phyloP scores from a whole-genome alignment of 305 asterid species.

The Solanum hybrid region DNA sequence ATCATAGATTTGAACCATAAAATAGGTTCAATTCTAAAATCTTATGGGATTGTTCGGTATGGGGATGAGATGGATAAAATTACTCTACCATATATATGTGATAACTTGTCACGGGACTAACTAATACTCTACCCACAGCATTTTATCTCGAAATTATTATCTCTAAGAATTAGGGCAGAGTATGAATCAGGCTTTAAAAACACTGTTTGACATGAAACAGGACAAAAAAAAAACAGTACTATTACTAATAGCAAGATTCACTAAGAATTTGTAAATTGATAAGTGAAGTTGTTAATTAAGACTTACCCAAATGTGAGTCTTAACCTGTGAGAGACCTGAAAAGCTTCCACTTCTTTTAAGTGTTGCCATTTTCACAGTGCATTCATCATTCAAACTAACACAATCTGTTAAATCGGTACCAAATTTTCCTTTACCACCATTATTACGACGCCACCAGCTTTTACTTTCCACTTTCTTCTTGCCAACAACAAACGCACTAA shows the following conservation, averaged over 20 bases:
- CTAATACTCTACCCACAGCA: neutral
- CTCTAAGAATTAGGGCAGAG: neutral
- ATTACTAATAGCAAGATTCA: neutral
- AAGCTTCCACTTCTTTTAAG: slow-evolving; percentile 46
- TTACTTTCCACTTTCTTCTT: slow-evolving; percentile 17
- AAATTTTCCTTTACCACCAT: slow-evolving; percentile 21
- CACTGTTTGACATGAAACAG: neutral
- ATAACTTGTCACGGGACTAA: neutral
- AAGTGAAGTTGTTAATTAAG: neutral
- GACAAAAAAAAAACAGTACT: neutral
- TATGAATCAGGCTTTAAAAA: neutral
- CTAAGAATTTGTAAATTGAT: neutral
- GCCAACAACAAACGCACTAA: slow-evolving; percentile 8
- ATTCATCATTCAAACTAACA: slow-evolving; percentile 4
- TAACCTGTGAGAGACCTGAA: slow-evolving; percentile 23
- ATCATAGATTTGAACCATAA: neutral
- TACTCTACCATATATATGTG: neutral
- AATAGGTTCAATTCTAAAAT: neutral
- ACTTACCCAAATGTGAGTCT: slow-evolving; percentile 58
- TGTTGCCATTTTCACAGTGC: slow-evolving; percentile 11
- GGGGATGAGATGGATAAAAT: neutral
- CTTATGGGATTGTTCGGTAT: neutral
- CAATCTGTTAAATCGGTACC: slow-evolving; percentile 10
- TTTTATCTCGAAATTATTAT: neutral
- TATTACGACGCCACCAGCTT: slow-evolving; percentile 21